Percentiles rank a stretch among this genome's conserved stretches.
These are phyloP conservation scores for Colletotrichum salicis DNA, from an alignment of 2,329 filamentous ascomycete species.

Conservation along the genomic window DNA sequence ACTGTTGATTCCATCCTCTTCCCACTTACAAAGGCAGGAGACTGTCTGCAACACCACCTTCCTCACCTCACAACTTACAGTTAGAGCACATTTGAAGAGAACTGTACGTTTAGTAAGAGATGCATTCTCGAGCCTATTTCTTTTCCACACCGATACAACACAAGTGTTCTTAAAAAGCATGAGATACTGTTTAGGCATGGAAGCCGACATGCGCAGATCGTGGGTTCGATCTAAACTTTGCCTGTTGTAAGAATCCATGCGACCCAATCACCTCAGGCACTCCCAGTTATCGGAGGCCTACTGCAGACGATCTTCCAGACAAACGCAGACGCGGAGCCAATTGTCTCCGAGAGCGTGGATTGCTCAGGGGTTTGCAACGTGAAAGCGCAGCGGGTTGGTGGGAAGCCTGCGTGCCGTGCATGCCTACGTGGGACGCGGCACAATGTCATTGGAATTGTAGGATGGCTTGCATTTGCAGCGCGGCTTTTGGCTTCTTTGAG, in stretches of 20 bases:
- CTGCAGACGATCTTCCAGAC: background rate
- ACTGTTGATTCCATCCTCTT: background rate
- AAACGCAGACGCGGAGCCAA: background rate
- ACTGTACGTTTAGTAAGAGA: background rate
- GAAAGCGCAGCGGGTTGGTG: constrained; percentile 7
- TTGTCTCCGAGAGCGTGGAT: background rate
- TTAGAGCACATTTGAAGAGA: background rate
- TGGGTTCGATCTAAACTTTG: background rate
- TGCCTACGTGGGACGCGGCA: background rate
- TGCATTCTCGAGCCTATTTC: background rate
- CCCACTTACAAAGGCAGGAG: background rate
- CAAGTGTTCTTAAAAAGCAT: background rate
- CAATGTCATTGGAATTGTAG: background rate
- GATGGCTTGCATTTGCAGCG: background rate
- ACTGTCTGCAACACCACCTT: background rate
- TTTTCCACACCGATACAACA: background rate
- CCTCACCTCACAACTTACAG: background rate
- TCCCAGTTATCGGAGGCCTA: constrained; percentile 13
- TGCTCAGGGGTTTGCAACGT: background rate
- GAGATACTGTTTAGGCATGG: background rate
- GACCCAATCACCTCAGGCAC: background rate
- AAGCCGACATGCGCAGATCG: background rate
- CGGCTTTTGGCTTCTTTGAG: background rate
- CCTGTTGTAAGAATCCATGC: background rate
- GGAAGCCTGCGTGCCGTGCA: background rate